Base-by-base conservation (phyloP, 192 early-diverging fungal genomes). In the Backusella parvicylindrica region DNA sequence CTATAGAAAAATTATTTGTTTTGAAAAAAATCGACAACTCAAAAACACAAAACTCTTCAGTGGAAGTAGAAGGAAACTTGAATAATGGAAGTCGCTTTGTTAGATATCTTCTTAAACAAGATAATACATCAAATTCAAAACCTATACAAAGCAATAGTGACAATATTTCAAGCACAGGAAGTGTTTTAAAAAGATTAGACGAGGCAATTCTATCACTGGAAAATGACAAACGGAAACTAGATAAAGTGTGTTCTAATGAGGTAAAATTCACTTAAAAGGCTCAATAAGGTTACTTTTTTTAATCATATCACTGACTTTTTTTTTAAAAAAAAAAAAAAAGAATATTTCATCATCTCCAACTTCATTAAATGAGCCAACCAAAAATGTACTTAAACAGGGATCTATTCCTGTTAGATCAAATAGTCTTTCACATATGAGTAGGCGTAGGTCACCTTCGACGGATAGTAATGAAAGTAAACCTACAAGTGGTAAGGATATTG, bases 1-100 rank as follows among this genome's bases (percentile, higher is more conserved):
- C 77, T 2, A 64, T 60, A 21, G 77, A 78, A 50, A 72, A 73
- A 43, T 23, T 63, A 43, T 78, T 78, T 73, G 77, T 78, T 4
- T 49, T 78, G 26, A 41, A 72, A 31, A 71, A 35, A 28, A 69
- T 60, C 31, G 32, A 36, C 16, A 26, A 33, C 16, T 26, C 31
- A 64, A 35, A 28, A 21, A 37, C 60, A 21, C 21, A 53, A 6
- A 21, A 13, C 13, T 28, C 63, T 15, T 68, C 73, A 0, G 3
- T 12, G 2, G 32, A 35, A 65, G 12, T 13, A 49, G 70, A 71
- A 8, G 16, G 15, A 36, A 36, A 18, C 1, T n/a, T 33, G 7
- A 28, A 33, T n/a, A 30, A 32, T 23, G 41, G 26, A 21, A 36
- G 28, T 5, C 50, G 43, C 2, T 71, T 71, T 71, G 50, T 56